Evolutionary conservation across 2,329 filamentous ascomycete species (phyloP).

Genomic region (Chaetomiaceae sp.): DNA sequence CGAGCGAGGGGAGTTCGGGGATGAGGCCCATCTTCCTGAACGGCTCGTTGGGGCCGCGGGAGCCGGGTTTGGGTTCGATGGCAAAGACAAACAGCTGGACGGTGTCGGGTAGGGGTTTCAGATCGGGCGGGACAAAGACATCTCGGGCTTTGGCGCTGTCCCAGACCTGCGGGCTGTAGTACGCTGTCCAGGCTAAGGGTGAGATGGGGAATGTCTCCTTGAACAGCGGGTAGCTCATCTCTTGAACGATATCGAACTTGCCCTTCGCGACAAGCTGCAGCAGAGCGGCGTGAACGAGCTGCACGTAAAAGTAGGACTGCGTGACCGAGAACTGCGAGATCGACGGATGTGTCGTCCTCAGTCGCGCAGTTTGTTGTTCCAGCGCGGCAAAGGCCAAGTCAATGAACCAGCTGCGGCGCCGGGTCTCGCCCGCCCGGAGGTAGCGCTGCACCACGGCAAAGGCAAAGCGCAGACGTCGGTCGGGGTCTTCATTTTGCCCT

Average conservation of each 20-base stretch:
- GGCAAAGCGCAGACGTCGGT: constrained; percentile 13
- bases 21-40: constrained; percentile 8
- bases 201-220: constrained; percentile 7
- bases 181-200: constrained; percentile 9
- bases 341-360: constrained; percentile 4
- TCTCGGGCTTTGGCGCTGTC: constrained; percentile 11
- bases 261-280: background rate
- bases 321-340: constrained; percentile 12
- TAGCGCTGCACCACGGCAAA: constrained; percentile 17
- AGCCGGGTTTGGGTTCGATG: background rate
- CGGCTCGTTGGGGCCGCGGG: background rate
- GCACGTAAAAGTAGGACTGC: constrained; percentile 17
- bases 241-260: background rate
- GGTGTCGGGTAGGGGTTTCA: constrained; percentile 13
- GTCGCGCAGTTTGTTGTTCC: constrained; percentile 10
- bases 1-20: constrained; percentile 17
- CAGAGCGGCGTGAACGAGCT: constrained; percentile 16
- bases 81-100: background rate
- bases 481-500: constrained; percentile 1
- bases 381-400: constrained; percentile 15
- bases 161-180: constrained; percentile 17
- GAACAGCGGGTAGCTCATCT: constrained; percentile 15
- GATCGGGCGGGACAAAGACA: constrained; percentile 14
- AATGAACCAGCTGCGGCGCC: constrained; percentile 19
- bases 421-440: constrained; percentile 10